These are phyloP conservation scores for Zoysia pacifica DNA, from an alignment of 176 grass and related monocot genomes.

Conservation along the genomic window DNA sequence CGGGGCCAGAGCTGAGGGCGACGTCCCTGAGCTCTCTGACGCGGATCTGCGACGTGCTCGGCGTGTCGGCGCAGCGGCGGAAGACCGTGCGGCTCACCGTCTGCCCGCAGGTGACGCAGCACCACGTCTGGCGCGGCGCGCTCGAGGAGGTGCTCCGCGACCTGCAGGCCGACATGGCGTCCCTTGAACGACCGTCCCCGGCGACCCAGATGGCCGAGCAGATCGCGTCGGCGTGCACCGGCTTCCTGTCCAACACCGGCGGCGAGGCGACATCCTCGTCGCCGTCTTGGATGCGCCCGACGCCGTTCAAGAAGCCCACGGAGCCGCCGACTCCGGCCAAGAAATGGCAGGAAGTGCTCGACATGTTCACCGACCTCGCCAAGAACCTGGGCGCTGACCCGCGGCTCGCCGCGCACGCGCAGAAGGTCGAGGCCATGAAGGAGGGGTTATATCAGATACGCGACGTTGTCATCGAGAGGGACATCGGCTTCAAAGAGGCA, in stretches of 20 bases:
- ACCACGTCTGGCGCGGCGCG: conserved; percentile 73
- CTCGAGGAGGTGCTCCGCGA: conserved; percentile 69
- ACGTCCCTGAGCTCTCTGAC: conserved; percentile 60
- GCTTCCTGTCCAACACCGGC: conserved; percentile 46
- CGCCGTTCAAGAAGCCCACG: conserved; percentile 47
- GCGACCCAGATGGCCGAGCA: conserved; percentile 65
- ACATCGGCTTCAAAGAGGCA: conserved; percentile 71
- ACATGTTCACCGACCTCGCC: conserved; percentile 74
- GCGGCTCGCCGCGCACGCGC: conserved; percentile 37
- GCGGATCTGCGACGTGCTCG: conserved; percentile 61
- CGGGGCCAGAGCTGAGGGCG: conserved; percentile 21
- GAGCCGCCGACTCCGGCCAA: conserved; percentile 29
- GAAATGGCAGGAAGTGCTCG: conserved; percentile 84
- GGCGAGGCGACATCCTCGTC: conserved; percentile 31
- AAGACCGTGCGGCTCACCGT: conserved; percentile 67
- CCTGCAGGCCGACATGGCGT: conserved; percentile 54
- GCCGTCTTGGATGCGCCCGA: conserved; percentile 79
- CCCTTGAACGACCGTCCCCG: conserved; percentile 25
- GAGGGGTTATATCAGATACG: conserved; percentile 78
- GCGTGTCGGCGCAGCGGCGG: conserved; percentile 65
- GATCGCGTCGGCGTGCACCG: conserved; percentile 56
- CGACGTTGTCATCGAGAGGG: conserved; percentile 63
- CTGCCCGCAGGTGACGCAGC: conserved; percentile 83
- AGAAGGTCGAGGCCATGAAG: conserved; percentile 75
- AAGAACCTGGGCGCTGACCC: conserved; percentile 53